Evolutionary conservation across 257 asterid genomes (phyloP), one percentile per base, ranked within the genome.

Genomic region (Ehretia macrophylla): DNA sequence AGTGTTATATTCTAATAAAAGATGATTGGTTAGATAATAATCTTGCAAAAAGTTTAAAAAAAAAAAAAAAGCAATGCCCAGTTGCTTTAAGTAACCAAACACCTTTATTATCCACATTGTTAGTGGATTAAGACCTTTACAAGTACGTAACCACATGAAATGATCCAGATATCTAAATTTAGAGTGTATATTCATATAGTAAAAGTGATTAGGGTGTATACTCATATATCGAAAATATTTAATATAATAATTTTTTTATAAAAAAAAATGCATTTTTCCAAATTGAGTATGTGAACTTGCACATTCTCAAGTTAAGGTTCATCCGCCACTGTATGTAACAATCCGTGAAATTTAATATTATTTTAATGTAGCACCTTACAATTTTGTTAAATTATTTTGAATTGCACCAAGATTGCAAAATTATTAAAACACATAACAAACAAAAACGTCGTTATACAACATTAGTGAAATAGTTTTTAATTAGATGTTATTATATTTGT

Each of bases 41-140:
- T 4, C 27, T n/a, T 17, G 17, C 37, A 48, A 12, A 14, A 57
- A 56, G 19, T 5, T 23, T 10, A 17, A 0, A 12, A 57, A 67
- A 59, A 61, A 38, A 44, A 59, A 59, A 17, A 47, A 59, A 14
- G 64, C 12, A 18, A 20, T 45, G 55, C 0, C 62, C 61, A 55
- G 54, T 68, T 68, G 22, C 72, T 64, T 14, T 59, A 64, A 74
- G 59, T 51, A 32, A 64, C 39, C 66, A 65, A 69, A 52, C 75
- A 74, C 62, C 79, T 74, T 74, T 65, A 23, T 58, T 17, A 59
- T 60, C 75, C 66, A 59, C 75, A 68, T 59, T 60, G 69, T 13
- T 51, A 74, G 79, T 74, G 79, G 75, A 59, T 56, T 48, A 21
- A 23, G 27, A 55, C 60, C 51, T 65, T 64, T 10, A 20, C 45